These are phyloP conservation scores for Leccinum variabile DNA, from an alignment of 1,284 basidiomycete genomes.

Conservation along the genomic window DNA sequence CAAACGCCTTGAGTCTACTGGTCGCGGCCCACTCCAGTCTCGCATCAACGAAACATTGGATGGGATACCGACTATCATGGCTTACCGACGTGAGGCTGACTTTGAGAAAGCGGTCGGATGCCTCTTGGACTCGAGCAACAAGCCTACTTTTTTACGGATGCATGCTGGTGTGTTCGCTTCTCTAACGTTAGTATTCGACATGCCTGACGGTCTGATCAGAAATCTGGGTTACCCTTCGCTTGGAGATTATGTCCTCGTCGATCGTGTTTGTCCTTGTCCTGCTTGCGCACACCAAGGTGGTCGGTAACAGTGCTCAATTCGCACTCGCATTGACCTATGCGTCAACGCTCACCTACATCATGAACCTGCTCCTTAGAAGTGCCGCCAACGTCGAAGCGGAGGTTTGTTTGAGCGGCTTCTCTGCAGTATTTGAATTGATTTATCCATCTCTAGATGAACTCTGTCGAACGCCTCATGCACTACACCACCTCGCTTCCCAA, in stretches of 20 bases:
- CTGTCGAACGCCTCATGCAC: slow-evolving; percentile 34
- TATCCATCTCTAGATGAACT: slow-evolving; percentile 28
- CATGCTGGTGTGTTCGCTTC: slow-evolving; percentile 24
- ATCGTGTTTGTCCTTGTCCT: slow-evolving; percentile 28
- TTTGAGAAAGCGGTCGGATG: slow-evolving; percentile 25
- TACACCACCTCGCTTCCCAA: slow-evolving; percentile 27
- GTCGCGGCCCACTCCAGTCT: slow-evolving; percentile 32
- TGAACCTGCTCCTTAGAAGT: slow-evolving; percentile 33
- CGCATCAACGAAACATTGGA: slow-evolving; percentile 34
- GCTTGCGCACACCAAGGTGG: slow-evolving; percentile 31
- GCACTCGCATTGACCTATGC: slow-evolving; percentile 32
- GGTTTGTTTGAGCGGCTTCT: slow-evolving; percentile 13
- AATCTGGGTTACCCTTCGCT: slow-evolving; percentile 35
- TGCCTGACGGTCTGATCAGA: slow-evolving; percentile 20
- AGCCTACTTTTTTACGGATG: slow-evolving; percentile 28
- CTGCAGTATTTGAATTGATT: slow-evolving; percentile 6
- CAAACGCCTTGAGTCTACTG: slow-evolving; percentile 33
- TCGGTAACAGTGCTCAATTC: slow-evolving; percentile 28
- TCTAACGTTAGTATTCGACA: not conserved
- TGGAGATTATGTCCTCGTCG: slow-evolving; percentile 32
- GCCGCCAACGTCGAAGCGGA: slow-evolving; percentile 36
- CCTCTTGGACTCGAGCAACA: slow-evolving; percentile 31
- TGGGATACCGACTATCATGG: slow-evolving; percentile 34
- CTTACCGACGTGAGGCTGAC: slow-evolving; percentile 30
- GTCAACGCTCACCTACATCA: slow-evolving; percentile 31